Base-by-base conservation (phyloP, 2,329 filamentous ascomycete species). In the Ustilaginoidea virens region DNA sequence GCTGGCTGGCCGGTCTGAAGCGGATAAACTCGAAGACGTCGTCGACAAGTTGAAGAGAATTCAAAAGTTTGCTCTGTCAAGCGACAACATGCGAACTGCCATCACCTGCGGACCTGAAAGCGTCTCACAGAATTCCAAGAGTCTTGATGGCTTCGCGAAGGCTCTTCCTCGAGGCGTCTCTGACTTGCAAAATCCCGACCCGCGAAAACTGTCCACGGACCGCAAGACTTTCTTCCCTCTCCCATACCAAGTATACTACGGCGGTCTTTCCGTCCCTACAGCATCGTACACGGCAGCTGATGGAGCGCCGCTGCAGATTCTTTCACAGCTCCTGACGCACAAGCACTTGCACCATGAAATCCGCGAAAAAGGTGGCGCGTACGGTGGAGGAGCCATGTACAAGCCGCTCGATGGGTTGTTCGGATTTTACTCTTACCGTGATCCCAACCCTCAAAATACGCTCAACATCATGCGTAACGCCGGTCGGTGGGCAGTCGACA, bases 341-440 rank as follows among this genome's bases (percentile, higher is more conserved):
- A 94, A 93, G 54, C 81, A 94, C 47, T 65, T 98, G 17, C 90
- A 98, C 49, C 87, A 92, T 41, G 90, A 96, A 53, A 94, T 98
- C 39, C 80, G 90, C 31, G 90, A 98, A 49, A 96, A 96, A 55
- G 90, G 90, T 18, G 90, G 90, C 21, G 90, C 90, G 0, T 98
- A 98, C 42, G 90, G 90, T 25, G 90, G 83, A 14, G 85, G 86
- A 10, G 87, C 90, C 2, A 87, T 83, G 49, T 77, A 80, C 25
- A 74, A 75, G 15, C 71, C 79, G 0, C 58, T 93, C 6, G 78
- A 82, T 40, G 87, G 86, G 15, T 53, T 92, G 1, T 96, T 98
- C 42, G 83, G 83, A 11, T 92, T 94, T 58, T 94, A 92, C 58
- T 87, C 81, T 25, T 98, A 98, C 63, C 80, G 90, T 29, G 90